Percentiles rank a stretch among this genome's conserved stretches.
These are phyloP conservation scores for Diaporthe vaccinii DNA, from an alignment of 2,329 filamentous ascomycete genomes.

Conservation along the genomic window DNA sequence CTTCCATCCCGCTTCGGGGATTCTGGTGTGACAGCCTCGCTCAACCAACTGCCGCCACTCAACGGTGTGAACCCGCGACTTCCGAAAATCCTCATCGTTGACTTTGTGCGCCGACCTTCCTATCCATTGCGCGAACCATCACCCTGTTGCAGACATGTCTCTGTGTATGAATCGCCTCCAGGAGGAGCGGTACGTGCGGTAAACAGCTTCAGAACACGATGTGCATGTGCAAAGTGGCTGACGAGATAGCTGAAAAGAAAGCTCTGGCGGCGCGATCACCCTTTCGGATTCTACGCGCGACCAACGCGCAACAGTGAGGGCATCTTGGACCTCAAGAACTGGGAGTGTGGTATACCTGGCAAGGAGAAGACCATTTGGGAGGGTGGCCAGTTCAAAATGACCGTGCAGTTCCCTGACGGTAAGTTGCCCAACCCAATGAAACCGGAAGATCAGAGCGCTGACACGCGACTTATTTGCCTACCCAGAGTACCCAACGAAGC, in stretches of 20 bases:
- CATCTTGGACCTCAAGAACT: conserved; percentile 90
- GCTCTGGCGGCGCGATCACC: conserved; percentile 96
- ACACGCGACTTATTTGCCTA: conserved; percentile 38
- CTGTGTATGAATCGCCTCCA: conserved; percentile 89
- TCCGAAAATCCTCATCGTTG: not conserved
- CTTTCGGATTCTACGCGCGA: conserved; percentile 96
- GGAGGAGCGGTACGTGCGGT: conserved; percentile 80
- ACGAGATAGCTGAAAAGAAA: conserved; percentile 70
- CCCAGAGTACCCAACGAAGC: conserved; percentile 97
- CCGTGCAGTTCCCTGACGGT: conserved; percentile 94
- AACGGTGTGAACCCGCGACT: not conserved
- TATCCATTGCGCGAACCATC: not conserved
- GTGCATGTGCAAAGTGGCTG: not conserved
- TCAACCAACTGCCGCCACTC: not conserved
- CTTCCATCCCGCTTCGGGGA: conserved; percentile 11
- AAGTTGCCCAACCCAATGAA: conserved; percentile 51
- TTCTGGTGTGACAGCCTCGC: conserved; percentile 7
- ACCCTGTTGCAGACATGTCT: conserved; percentile 71
- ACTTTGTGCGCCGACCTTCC: not conserved
- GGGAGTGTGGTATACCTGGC: conserved; percentile 97
- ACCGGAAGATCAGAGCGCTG: conserved; percentile 37
- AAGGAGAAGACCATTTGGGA: conserved; percentile 99
- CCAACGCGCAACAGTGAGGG: conserved; percentile 84
- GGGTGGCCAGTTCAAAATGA: conserved; percentile 95
- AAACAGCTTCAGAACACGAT: not conserved